These are phyloP conservation scores for Mucor racemosus DNA, from an alignment of 371 early-diverging fungal species.

Conservation along the genomic window DNA sequence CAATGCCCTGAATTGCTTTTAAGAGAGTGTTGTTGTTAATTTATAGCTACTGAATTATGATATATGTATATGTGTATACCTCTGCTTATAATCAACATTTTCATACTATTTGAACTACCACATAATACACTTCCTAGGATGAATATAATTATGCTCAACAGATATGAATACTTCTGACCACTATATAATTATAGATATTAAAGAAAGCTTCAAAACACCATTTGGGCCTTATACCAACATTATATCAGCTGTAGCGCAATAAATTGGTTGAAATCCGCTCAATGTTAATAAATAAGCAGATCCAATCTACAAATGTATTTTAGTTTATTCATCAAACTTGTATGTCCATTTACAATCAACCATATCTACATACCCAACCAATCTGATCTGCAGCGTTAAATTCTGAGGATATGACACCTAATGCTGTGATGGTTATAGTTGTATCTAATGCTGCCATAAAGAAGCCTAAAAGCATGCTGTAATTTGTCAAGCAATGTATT, in stretches of 20 bases:
- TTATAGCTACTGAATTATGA: neutral
- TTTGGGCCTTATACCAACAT: conserved; percentile 28
- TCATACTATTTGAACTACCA: conserved; percentile 59
- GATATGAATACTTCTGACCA: neutral
- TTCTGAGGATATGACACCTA: conserved; percentile 53
- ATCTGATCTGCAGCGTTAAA: conserved; percentile 61
- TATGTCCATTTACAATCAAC: too few species aligned
- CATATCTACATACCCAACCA: conserved; percentile 52
- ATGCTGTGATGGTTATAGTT: conserved; percentile 73
- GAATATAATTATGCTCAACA: neutral
- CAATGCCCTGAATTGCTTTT: conserved; percentile 24
- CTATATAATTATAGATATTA: neutral
- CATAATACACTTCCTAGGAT: conserved; percentile 60
- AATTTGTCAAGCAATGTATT: too few species aligned
- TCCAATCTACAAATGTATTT: conserved; percentile 36
- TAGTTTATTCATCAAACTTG: too few species aligned
- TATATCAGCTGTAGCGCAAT: conserved; percentile 65
- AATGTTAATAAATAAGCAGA: conserved; percentile 66
- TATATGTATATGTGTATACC: conserved; percentile 4
- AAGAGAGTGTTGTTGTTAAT: neutral
- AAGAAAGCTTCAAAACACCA: conserved; percentile 37
- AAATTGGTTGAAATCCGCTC: conserved; percentile 63
- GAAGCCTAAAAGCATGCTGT: conserved; percentile 50
- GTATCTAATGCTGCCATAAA: conserved; percentile 74
- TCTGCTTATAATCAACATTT: conserved; percentile 54